These are phyloP conservation scores for Fusarium nodosum DNA, from an alignment of 2,329 filamentous ascomycete species.

Conservation along the genomic window DNA sequence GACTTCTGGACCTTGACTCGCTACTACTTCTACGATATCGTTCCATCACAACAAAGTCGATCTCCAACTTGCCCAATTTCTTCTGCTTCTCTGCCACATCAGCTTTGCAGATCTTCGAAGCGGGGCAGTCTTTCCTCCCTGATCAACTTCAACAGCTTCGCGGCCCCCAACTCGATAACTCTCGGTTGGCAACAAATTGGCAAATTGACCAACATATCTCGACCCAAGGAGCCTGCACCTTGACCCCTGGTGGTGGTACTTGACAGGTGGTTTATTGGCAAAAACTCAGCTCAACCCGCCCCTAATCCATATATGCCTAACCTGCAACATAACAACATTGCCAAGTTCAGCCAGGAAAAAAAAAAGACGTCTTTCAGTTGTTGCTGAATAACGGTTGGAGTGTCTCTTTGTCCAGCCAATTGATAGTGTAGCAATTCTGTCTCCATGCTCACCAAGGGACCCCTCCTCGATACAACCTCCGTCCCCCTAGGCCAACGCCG, in stretches of 20 bases:
- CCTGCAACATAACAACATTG: slow-evolving; percentile 9
- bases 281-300: slow-evolving; percentile 8
- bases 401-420: slow-evolving; percentile 35
- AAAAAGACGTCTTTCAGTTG: slow-evolving; percentile 8
- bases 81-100: slow-evolving; percentile 38
- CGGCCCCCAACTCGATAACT: slow-evolving; percentile 20
- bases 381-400: slow-evolving; percentile 35
- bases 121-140: slow-evolving; percentile 38
- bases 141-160: slow-evolving; percentile 34
- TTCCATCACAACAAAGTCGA: slow-evolving; percentile 24
- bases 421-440: slow-evolving; percentile 49
- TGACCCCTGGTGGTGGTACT: slow-evolving; percentile 8
- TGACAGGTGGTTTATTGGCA: slow-evolving; percentile 17
- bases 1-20: slow-evolving; percentile 36
- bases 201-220: slow-evolving; percentile 1
- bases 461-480: slow-evolving; percentile 59
- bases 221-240: slow-evolving; percentile 4
- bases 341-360: slow-evolving; percentile 6
- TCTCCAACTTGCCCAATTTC: slow-evolving; percentile 23
- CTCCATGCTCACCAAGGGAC: slow-evolving; percentile 68
- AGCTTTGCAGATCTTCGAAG: slow-evolving; percentile 44
- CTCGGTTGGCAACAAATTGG: slow-evolving; percentile 20
- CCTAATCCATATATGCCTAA: slow-evolving; percentile 19
- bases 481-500: slow-evolving; percentile 70
- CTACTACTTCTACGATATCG: slow-evolving; percentile 21